Percentiles rank a stretch among this genome's conserved stretches.
phyloP scores from a whole-genome alignment of 2,329 filamentous ascomycete species.

The Alternaria ventricosa region DNA sequence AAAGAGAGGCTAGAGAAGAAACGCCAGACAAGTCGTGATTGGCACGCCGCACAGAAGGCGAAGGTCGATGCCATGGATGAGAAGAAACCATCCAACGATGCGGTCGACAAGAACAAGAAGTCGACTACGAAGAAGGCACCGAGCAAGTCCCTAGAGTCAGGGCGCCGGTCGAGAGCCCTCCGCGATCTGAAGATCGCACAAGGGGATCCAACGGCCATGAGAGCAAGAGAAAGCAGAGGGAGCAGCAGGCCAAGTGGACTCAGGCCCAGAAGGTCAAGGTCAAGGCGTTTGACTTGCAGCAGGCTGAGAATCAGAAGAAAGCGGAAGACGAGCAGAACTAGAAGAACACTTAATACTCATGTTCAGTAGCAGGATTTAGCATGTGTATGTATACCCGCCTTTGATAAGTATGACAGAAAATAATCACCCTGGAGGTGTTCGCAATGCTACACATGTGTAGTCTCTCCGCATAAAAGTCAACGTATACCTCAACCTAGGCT shows the following conservation, averaged over 20 bases:
- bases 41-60: too few relatives aligned
- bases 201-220: not conserved
- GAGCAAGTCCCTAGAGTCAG: not conserved
- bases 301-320: not conserved
- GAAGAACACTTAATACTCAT: accelerated
- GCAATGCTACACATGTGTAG: not conserved
- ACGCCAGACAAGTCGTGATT: too few relatives aligned
- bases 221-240: not conserved
- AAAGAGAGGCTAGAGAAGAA: not conserved
- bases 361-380: not conserved
- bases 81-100: not conserved
- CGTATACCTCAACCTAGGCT: not conserved
- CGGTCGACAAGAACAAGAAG: not conserved
- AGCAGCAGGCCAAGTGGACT: not conserved
- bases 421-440: not conserved
- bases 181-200: not conserved
- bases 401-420: not conserved
- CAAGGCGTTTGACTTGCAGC: not conserved
- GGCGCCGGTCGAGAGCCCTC: not conserved
- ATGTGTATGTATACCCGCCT: not conserved
- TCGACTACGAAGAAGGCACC: not conserved
- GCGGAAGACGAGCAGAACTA: not conserved
- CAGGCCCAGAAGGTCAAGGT: not conserved
- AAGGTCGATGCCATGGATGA: not conserved
- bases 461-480: not conserved